These are phyloP conservation scores for Myxozyma mucilagina DNA, from an alignment of 805 yeast genomes.

Conservation along the genomic window DNA sequence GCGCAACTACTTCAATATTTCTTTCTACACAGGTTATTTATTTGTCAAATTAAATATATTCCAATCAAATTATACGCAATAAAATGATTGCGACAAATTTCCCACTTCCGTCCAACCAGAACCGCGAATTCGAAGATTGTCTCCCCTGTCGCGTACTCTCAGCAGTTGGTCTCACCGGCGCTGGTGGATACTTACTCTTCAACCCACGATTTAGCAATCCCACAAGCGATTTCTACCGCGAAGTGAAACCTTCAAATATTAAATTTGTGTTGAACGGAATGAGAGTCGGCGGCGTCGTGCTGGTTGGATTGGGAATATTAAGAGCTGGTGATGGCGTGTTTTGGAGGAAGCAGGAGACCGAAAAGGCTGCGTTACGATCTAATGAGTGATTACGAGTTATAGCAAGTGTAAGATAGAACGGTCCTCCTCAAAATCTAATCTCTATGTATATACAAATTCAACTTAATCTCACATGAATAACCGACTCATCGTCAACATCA, in stretches of 20 bases:
- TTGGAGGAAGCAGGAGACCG: conserved; percentile 27
- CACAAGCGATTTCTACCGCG: conserved; percentile 26
- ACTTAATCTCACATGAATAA: background rate
- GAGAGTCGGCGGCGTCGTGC: conserved; percentile 6
- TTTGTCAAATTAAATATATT: background rate
- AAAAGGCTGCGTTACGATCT: background rate
- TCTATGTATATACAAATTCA: background rate
- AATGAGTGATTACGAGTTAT: background rate
- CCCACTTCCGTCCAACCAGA: conserved; percentile 17
- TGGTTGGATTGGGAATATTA: conserved; percentile 16
- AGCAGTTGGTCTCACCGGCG: conserved; percentile 9
- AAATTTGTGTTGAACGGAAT: conserved; percentile 10
- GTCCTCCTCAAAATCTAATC: background rate
- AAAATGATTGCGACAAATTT: conserved; percentile 21
- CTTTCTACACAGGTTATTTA: too few relatives aligned
- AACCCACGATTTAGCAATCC: conserved; percentile 18
- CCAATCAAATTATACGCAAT: background rate
- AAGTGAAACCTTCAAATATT: conserved; percentile 18
- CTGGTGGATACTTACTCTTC: conserved; percentile 21
- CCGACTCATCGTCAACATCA: conserved; percentile 15
- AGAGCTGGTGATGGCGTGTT: conserved; percentile 30
- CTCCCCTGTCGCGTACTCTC: conserved; percentile 21
- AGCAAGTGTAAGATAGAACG: background rate
- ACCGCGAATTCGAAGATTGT: conserved; percentile 23
- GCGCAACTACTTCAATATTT: too few relatives aligned